Percentiles rank a stretch among this genome's conserved stretches.
These are phyloP conservation scores for Fraxinus velutina DNA, from an alignment of 305 asterid genomes.

Conservation along the genomic window DNA sequence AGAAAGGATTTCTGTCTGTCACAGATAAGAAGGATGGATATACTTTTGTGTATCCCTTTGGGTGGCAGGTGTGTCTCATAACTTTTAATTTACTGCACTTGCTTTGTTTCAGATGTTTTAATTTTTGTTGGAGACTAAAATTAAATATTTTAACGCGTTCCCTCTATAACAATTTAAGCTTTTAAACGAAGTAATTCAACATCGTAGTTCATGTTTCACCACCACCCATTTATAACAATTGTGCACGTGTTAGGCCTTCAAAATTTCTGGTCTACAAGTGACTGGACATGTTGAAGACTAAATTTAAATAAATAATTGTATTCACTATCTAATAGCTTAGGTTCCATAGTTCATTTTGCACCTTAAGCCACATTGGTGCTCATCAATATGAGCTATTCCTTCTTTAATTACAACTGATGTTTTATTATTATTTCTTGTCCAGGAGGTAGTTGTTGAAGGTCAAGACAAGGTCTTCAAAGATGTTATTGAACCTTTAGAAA, in stretches of 20 bases:
- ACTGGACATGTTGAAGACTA: neutral
- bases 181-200: neutral
- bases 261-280: neutral
- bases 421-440: conserved; percentile 19
- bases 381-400: neutral
- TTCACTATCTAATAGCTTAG: neutral
- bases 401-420: conserved; percentile 11
- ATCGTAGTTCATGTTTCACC: neutral
- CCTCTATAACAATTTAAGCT: neutral
- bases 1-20: conserved; percentile 75
- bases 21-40: conserved; percentile 82
- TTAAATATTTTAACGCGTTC: neutral
- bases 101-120: neutral
- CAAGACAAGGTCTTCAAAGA: conserved; percentile 97
- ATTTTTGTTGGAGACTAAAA: neutral
- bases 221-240: neutral
- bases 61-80: conserved; percentile 70
- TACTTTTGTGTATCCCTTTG: conserved; percentile 76
- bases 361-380: neutral
- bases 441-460: conserved; percentile 86
- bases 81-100: conserved; percentile 5
- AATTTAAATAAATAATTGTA: neutral
- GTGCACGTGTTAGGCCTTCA: neutral
- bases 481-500: conserved; percentile 89
- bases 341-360: neutral